Evolutionary conservation across 179 eudicot genomes (phyloP).

Genomic region (Camellia oleifera): DNA sequence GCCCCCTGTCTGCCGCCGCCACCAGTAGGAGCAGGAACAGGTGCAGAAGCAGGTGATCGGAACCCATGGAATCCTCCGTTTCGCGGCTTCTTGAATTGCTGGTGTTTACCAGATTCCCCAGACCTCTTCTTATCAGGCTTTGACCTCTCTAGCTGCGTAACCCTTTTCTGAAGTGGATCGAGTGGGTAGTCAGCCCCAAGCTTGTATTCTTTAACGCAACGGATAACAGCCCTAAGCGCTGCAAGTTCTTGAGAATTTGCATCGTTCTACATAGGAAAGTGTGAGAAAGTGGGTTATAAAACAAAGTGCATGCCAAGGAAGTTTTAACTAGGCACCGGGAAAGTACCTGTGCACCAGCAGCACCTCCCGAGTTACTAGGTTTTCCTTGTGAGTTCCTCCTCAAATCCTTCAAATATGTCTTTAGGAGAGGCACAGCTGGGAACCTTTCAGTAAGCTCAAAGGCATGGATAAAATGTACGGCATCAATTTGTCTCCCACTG

Average conservation of each 20-base stretch:
- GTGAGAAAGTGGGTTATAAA: background rate
- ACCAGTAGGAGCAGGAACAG: constrained; percentile 23
- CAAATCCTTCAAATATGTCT: constrained; percentile 47
- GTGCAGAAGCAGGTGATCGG: constrained; percentile 29
- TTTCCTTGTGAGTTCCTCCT: constrained; percentile 60
- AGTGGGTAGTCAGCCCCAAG: constrained; percentile 59
- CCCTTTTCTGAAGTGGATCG: constrained; percentile 51
- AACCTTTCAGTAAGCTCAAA: constrained; percentile 48
- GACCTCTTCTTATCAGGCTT: constrained; percentile 45
- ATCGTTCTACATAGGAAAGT: constrained; percentile 30
- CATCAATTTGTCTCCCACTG: constrained; percentile 50
- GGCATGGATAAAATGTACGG: constrained; percentile 55
- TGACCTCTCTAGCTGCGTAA: constrained; percentile 49
- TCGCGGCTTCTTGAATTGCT: constrained; percentile 37
- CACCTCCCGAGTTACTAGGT: constrained; percentile 23
- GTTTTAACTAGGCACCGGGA: background rate
- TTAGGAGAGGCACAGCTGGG: constrained; percentile 54
- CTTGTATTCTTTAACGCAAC: constrained; percentile 47
- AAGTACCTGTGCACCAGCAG: constrained; percentile 17
- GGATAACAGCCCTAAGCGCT: constrained; percentile 47
- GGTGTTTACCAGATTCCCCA: constrained; percentile 30
- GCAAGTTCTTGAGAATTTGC: constrained; percentile 54
- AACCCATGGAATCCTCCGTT: constrained; percentile 31
- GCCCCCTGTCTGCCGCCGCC: constrained; percentile 30
- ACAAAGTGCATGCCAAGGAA: background rate